A percentile compares a stretch with the other conserved stretches of the same genome.
These are phyloP conservation scores for Noccaea caerulescens DNA, from an alignment of 345 rosid genomes.

Conservation along the genomic window DNA sequence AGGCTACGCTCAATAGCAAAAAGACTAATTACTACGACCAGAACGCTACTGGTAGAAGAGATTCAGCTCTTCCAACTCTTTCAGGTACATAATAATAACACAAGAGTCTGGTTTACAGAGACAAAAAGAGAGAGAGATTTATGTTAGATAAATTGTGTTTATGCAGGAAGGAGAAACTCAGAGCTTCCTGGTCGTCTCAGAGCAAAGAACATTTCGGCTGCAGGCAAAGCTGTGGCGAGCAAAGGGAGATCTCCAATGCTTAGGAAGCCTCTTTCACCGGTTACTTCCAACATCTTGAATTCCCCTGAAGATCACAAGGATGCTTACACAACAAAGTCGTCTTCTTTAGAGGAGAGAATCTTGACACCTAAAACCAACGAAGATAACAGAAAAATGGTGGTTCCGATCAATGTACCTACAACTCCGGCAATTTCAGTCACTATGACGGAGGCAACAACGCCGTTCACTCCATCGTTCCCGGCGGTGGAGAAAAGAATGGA, in stretches of 20 bases:
- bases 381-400: conserved; percentile 42
- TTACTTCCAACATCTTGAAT: conserved; percentile 57
- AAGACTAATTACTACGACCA: conserved; percentile 40
- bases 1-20: conserved; percentile 44
- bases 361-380: conserved; percentile 38
- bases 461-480: conserved; percentile 51
- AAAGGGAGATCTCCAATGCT: conserved; percentile 41
- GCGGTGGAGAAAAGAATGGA: conserved; percentile 37
- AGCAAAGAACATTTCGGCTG: conserved; percentile 44
- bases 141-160: conserved; percentile 9
- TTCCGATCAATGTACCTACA: conserved; percentile 47
- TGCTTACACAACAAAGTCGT: conserved; percentile 32
- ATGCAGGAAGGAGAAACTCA: conserved; percentile 60
- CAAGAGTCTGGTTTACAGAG: conserved; percentile 8
- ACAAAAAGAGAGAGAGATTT: not conserved
- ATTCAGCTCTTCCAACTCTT: conserved; percentile 31
- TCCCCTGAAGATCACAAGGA: conserved; percentile 49
- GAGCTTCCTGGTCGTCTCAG: conserved; percentile 53
- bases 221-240: conserved; percentile 39
- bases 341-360: conserved; percentile 34
- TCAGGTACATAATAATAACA: conserved; percentile 31
- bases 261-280: conserved; percentile 69
- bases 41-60: conserved; percentile 44
- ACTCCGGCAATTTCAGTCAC: conserved; percentile 63
- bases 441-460: conserved; percentile 63